Percentiles rank a stretch among this genome's conserved stretches.
Evolutionary conservation across 441 rosid species (phyloP).

Genomic region (Croton laevigatus): DNA sequence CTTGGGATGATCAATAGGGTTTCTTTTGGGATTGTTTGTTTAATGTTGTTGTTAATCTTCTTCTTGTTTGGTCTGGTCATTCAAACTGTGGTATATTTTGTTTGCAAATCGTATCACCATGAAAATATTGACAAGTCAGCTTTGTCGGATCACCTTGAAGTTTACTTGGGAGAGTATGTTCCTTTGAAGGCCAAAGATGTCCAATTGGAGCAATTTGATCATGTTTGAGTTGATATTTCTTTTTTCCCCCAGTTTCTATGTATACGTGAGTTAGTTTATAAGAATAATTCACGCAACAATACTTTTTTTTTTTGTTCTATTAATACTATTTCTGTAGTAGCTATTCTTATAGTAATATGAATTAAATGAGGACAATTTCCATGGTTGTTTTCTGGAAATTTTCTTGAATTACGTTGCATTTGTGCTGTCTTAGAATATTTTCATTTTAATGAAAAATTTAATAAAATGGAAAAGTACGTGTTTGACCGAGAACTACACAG

Average conservation of each 20-base stretch:
- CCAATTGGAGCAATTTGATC: slow-evolving; percentile 38
- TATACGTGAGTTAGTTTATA: neutral
- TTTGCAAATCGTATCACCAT: slow-evolving; percentile 57
- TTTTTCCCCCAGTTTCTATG: too few species aligned
- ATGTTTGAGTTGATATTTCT: slow-evolving; percentile 14
- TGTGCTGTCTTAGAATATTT: too few species aligned
- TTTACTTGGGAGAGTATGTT: slow-evolving; percentile 48
- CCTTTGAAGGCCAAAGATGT: slow-evolving; percentile 56
- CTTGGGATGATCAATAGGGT: slow-evolving; percentile 22
- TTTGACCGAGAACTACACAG: neutral
- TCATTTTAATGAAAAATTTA: too few species aligned
- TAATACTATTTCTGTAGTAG: neutral
- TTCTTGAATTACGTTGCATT: neutral
- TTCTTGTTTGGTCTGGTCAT: slow-evolving; percentile 40
- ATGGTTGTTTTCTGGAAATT: neutral
- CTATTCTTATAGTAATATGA: neutral
- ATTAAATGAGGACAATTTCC: neutral
- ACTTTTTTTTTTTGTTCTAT: neutral
- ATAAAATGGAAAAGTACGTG: neutral
- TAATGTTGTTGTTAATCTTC: slow-evolving; percentile 34
- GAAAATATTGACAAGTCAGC: slow-evolving; percentile 57
- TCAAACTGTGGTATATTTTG: slow-evolving; percentile 58
- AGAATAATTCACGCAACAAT: neutral
- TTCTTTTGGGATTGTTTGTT: slow-evolving; percentile 31
- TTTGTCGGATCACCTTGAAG: slow-evolving; percentile 51